Evolutionary conservation across 192 early-diverging fungal species (phyloP).

Genomic region (Backusella macrospora): DNA sequence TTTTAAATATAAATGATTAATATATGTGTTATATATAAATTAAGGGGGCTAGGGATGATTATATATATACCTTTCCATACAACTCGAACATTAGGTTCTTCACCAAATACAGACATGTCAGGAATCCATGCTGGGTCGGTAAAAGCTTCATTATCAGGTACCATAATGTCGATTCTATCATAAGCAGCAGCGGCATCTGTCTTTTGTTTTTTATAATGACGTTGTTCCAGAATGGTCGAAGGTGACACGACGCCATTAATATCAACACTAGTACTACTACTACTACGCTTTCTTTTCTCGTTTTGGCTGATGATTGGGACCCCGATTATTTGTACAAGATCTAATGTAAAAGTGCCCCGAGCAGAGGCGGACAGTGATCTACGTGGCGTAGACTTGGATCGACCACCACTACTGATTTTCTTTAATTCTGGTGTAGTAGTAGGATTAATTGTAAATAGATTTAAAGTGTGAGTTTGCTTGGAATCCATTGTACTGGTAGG

Average conservation of each 20-base stretch:
- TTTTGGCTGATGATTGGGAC: not conserved
- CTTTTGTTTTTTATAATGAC: slow-evolving; percentile 19
- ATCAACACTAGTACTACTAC: not conserved
- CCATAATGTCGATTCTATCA: slow-evolving; percentile 27
- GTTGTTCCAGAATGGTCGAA: slow-evolving; percentile 5
- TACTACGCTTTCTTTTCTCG: not conserved
- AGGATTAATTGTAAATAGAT: not conserved
- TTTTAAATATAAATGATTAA: not conserved
- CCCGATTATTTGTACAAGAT: slow-evolving; percentile 11
- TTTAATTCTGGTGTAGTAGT: too few species aligned
- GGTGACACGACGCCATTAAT: slow-evolving; percentile 4
- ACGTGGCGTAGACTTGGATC: slow-evolving; percentile 18
- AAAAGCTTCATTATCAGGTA: slow-evolving; percentile 20
- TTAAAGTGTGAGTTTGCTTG: too few species aligned
- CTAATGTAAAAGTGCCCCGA: slow-evolving; percentile 14
- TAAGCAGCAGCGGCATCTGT: slow-evolving; percentile 24
- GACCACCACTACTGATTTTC: not conserved
- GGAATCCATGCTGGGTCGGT: slow-evolving; percentile 27
- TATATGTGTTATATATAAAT: slow-evolving; percentile 3
- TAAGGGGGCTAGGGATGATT: not conserved
- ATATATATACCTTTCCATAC: slow-evolving; percentile 38
- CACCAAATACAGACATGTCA: slow-evolving; percentile 21
- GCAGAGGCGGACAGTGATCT: slow-evolving; percentile 10
- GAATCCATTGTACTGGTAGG: not conserved
- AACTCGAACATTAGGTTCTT: slow-evolving; percentile 22